Evolutionary conservation across 2,329 filamentous ascomycete genomes (phyloP).

Genomic region (Drechslera avenae): DNA sequence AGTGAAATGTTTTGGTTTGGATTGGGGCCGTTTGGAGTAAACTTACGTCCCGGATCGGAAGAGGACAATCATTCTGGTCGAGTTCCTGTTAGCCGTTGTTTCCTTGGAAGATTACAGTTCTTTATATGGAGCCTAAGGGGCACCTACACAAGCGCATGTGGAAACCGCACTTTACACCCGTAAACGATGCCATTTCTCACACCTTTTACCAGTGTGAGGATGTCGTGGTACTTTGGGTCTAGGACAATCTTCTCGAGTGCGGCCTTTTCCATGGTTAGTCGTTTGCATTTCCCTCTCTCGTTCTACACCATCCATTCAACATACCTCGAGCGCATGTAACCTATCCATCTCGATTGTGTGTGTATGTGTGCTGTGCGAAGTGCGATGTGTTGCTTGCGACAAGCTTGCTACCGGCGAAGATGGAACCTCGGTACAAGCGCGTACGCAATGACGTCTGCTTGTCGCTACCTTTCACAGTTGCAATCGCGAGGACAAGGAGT

Average conservation of each 20-base stretch:
- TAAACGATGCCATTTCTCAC: constrained; percentile 97
- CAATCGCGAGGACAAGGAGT: not conserved
- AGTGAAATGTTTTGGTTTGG: constrained; percentile 1
- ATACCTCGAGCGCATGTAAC: constrained; percentile 42
- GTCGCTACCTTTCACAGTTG: constrained; percentile 9
- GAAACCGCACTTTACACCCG: constrained; percentile 96
- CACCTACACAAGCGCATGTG: constrained; percentile 84
- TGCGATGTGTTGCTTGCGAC: constrained; percentile 7
- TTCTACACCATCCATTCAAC: not conserved
- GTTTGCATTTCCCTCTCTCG: not conserved
- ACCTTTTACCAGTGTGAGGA: constrained; percentile 85
- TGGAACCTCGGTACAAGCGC: constrained; percentile 34
- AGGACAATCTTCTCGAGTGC: constrained; percentile 76
- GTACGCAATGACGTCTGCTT: constrained; percentile 23
- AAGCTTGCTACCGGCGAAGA: constrained; percentile 10
- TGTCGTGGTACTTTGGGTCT: constrained; percentile 82
- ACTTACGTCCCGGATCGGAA: constrained; percentile 85
- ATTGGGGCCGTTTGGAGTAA: not conserved
- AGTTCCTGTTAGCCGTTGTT: constrained; percentile 3
- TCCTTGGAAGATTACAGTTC: no score
- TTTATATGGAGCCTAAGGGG: not conserved
- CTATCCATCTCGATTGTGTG: constrained; percentile 34
- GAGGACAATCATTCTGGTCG: constrained; percentile 84
- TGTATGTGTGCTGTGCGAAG: not conserved
- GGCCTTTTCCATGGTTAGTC: constrained; percentile 55